These are phyloP conservation scores for Ophiostoma tasmaniense DNA, from an alignment of 2,329 filamentous ascomycete genomes.

Conservation along the genomic window DNA sequence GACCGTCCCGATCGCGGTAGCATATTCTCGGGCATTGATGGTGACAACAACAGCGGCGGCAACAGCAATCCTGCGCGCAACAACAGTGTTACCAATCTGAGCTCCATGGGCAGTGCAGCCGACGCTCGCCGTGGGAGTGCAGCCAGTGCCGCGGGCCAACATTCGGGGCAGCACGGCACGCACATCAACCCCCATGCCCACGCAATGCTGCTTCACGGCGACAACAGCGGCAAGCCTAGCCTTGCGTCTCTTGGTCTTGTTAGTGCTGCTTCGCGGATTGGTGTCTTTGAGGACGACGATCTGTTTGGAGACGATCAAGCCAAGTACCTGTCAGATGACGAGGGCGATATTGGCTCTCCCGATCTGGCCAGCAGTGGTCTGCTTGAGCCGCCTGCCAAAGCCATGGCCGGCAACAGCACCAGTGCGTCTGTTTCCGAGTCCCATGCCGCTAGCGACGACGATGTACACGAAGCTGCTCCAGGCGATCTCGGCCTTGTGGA, in stretches of 20 bases:
- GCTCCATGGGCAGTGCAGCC: background rate
- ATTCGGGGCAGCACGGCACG: background rate
- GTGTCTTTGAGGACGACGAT: conserved; percentile 89
- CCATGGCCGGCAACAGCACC: background rate
- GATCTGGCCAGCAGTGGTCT: conserved; percentile 25
- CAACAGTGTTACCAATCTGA: conserved; percentile 4
- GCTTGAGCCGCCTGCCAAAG: background rate
- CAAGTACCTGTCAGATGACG: conserved; percentile 77
- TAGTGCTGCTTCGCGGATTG: conserved; percentile 75
- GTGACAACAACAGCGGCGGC: background rate
- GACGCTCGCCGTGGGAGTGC: conserved; percentile 21
- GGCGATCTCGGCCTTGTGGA: conserved; percentile 90
- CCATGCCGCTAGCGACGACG: conserved; percentile 62
- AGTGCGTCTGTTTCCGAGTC: background rate
- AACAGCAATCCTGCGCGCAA: background rate
- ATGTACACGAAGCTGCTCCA: conserved; percentile 89
- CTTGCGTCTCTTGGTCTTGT: conserved; percentile 87
- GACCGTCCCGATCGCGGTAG: conserved; percentile 34
- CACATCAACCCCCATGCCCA: conserved; percentile 12
- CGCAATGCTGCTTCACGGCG: conserved; percentile 11
- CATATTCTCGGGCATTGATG: conserved; percentile 13
- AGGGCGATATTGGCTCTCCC: conserved; percentile 65
- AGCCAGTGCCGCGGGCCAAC: background rate
- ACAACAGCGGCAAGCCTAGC: conserved; percentile 59
- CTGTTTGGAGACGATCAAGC: conserved; percentile 77